These are phyloP conservation scores for Phaseolus lunatus DNA, from an alignment of 306 rosid species.

Conservation along the genomic window DNA sequence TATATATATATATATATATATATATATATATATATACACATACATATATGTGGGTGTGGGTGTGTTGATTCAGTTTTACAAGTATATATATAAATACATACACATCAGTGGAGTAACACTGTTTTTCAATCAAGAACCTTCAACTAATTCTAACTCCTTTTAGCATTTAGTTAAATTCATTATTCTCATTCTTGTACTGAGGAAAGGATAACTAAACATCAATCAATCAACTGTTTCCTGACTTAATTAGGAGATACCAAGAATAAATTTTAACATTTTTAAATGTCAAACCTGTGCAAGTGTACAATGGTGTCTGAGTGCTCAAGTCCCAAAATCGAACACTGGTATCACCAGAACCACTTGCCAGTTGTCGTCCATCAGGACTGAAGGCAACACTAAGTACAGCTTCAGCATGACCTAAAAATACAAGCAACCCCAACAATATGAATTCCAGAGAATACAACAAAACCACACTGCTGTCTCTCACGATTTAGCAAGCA, in stretches of 20 bases:
- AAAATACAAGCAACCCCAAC: constrained; percentile 49
- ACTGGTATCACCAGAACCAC: constrained; percentile 96
- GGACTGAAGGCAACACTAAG: constrained; percentile 91
- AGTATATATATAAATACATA: no score
- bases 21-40: no score
- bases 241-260: constrained; percentile 14
- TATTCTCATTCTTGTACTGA: not conserved
- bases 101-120: no score
- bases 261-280: constrained; percentile 39
- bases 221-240: constrained; percentile 5
- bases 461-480: constrained; percentile 15
- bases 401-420: constrained; percentile 93
- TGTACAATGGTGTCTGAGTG: constrained; percentile 87
- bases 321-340: constrained; percentile 90
- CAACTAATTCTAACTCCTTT: not conserved
- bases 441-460: constrained; percentile 13
- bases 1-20: no score
- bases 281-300: constrained; percentile 79
- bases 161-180: constrained; percentile 8
- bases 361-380: constrained; percentile 87
- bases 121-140: no score
- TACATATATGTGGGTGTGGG: no score
- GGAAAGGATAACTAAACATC: constrained; percentile 26
- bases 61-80: no score
- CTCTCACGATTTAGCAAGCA: constrained; percentile 9